These are phyloP conservation scores for Pseudogymnoascus sp. DNA, from an alignment of 2,329 filamentous ascomycete genomes.

Conservation along the genomic window DNA sequence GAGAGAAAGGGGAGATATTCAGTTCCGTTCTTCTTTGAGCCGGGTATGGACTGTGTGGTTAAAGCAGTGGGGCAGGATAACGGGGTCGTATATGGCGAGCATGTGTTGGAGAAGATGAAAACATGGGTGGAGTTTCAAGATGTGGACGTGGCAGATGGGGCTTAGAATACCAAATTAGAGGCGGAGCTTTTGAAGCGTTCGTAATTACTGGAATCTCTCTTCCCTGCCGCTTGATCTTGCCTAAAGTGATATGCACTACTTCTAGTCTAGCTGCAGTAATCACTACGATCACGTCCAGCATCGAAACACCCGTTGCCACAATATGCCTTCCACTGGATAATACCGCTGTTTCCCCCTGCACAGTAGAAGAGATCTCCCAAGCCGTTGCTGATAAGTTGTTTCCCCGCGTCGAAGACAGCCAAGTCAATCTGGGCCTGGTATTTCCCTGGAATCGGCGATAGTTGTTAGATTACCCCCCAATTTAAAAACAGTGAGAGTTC, in stretches of 20 bases:
- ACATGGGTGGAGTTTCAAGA: conserved; percentile 39
- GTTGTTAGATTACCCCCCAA: not conserved
- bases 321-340: not conserved
- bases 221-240: not conserved
- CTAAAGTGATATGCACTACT: not conserved
- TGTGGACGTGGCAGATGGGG: conserved; percentile 10
- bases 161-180: not conserved
- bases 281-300: not conserved
- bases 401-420: not conserved
- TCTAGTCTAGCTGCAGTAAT: not conserved
- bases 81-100: conserved; percentile 34
- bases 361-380: not conserved
- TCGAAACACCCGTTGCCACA: not conserved
- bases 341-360: not conserved
- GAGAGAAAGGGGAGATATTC: conserved; percentile 30
- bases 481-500: not conserved
- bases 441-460: not conserved
- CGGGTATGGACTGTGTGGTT: conserved; percentile 35
- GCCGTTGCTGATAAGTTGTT: not conserved
- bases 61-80: conserved; percentile 27
- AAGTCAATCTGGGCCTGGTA: not conserved
- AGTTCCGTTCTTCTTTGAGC: conserved; percentile 43
- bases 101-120: conserved; percentile 38
- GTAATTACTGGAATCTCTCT: not conserved
- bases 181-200: not conserved